These are phyloP conservation scores for Talaromyces borbonicus DNA, from an alignment of 495 filamentous ascomycete species.

Conservation along the genomic window DNA sequence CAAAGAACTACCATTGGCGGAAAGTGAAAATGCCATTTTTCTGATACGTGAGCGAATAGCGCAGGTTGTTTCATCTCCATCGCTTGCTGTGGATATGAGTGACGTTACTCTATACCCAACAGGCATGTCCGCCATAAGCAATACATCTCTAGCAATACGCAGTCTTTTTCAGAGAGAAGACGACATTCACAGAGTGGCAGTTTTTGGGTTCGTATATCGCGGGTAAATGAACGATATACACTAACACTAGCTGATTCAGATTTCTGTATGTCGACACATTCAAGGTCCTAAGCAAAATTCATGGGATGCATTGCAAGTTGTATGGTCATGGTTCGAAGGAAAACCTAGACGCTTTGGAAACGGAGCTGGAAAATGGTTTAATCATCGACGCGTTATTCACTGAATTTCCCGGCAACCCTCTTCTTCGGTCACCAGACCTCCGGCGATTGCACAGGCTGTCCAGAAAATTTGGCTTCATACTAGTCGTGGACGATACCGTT, in stretches of 20 bases:
- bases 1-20: background rate
- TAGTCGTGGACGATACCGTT: conserved; percentile 42
- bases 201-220: conserved; percentile 16
- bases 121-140: conserved; percentile 37
- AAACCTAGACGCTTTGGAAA: conserved; percentile 29
- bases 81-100: conserved; percentile 35
- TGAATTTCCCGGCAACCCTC: conserved; percentile 40
- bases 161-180: conserved; percentile 9
- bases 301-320: conserved; percentile 18
- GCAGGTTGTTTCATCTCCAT: background rate
- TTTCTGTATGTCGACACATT: conserved; percentile 23
- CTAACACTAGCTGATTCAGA: conserved; percentile 14
- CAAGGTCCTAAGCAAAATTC: conserved; percentile 11
- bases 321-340: conserved; percentile 18
- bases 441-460: conserved; percentile 25
- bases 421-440: conserved; percentile 33
- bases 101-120: conserved; percentile 37
- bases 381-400: conserved; percentile 24
- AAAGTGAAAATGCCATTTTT: background rate
- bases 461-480: conserved; percentile 31
- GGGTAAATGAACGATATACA: background rate
- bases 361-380: conserved; percentile 13
- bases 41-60: conserved; percentile 12
- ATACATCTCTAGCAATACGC: conserved; percentile 10
- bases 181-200: conserved; percentile 25